A percentile compares a stretch with the other conserved stretches of the same genome.
Conservation (phyloP, 2,329 filamentous ascomycete genomes). For the Arthrinium puccinioides region DNA sequence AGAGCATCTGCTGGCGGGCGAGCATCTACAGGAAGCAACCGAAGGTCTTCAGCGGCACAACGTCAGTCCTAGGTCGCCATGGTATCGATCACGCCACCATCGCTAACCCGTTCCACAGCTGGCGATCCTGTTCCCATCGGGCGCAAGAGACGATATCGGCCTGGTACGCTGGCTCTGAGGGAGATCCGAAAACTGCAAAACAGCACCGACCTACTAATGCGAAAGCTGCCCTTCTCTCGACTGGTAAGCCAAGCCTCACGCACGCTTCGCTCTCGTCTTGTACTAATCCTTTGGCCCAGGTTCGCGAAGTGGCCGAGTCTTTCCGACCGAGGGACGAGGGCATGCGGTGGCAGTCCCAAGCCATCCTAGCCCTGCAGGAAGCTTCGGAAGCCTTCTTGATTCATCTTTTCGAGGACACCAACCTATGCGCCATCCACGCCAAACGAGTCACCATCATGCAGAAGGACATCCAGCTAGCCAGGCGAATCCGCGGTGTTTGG, state of each 20-base stretch:
- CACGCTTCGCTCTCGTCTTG: no score
- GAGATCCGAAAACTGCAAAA: constrained; percentile 99
- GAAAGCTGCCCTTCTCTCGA: constrained; percentile 96
- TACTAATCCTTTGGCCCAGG: no score
- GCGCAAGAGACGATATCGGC: constrained; percentile 88
- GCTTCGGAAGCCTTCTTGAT: constrained; percentile 94
- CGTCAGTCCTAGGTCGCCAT: constrained; percentile 29
- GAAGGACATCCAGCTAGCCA: constrained; percentile 92
- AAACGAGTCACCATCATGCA: constrained; percentile 97
- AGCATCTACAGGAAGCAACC: not conserved
- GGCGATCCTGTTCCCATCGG: constrained; percentile 70
- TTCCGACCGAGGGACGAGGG: constrained; percentile 57
- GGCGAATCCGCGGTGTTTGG: constrained; percentile 72
- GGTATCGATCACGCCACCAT: constrained; percentile 9
- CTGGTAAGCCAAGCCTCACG: constrained; percentile 52
- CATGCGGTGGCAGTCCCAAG: constrained; percentile 93
- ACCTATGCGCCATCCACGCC: constrained; percentile 93
- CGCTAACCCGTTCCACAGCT: constrained; percentile 36
- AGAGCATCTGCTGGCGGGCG: no score
- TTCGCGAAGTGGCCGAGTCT: constrained; percentile 66
- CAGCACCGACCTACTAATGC: constrained; percentile 89
- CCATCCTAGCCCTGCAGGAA: constrained; percentile 88
- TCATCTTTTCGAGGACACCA: constrained; percentile 93
- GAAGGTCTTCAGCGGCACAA: constrained; percentile 1
- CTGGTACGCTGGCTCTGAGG: constrained; percentile 91